Base-by-base conservation (phyloP, 768 basidiomycete genomes). In the Mycena alexandri region DNA sequence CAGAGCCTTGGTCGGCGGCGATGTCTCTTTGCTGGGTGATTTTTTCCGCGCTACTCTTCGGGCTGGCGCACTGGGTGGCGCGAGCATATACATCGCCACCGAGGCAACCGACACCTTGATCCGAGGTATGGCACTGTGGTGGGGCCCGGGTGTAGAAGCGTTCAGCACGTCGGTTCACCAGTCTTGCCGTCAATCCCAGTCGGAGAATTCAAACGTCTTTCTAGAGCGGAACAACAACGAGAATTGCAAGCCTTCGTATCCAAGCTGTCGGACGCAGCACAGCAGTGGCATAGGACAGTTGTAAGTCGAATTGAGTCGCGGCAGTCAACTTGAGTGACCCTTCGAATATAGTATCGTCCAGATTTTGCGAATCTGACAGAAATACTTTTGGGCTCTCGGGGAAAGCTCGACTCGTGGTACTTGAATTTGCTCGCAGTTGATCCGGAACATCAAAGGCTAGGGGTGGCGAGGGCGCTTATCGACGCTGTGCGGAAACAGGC, bases 101-200 rank as follows among this genome's bases (percentile, higher is more conserved):
- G 71, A 72, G 58, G 62, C 38, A 55, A 41, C 29, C 22, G 65
- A 68, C 43, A 50, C 14, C 33, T 38, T 63, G 44, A 62, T 70
- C 65, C 69, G 69, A 59, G 71, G 69, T 1, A 50, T 70, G 56
- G 65, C 71, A 1, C 19, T 72, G 43, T 72, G 71, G 71, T 63
- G 61, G 61, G 42, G 53, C n/a, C 71, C 71, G 22, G 71, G 71
- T 16, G 53, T 34, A 7, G 71, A 72, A 43, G 29, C 68, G 7
- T 72, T 72, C 62, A 70, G 66, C 66, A 71, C 61, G 71, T 67
- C 17, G n/a, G 29, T 47, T 51, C 24, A 54, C 17, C 16, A 22
- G 16, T 22, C 41, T 50, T 58, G 41, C 33, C 29, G 16, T 50
- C 38, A 36, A 53, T 29, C 10, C 11, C 6, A 3, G 10, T n/a